A percentile compares a stretch with the other conserved stretches of the same genome.
Evolutionary conservation across 805 yeast genomes (phyloP).

Genomic region (Lipomyces chichibuensis): DNA sequence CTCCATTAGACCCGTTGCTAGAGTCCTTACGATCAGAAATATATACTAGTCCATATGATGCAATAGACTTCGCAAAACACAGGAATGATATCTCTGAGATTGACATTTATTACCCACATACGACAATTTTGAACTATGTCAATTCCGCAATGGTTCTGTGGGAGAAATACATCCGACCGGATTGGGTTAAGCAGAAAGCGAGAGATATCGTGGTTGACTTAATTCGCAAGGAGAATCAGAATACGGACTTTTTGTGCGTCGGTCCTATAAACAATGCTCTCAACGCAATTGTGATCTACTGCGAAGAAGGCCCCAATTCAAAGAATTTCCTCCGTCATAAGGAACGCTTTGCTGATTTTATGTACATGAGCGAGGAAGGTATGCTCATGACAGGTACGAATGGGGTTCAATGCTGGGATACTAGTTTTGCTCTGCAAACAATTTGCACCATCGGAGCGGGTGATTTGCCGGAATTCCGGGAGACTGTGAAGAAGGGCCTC

Average conservation of each 20-base stretch:
- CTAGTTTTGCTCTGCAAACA: conserved; percentile 86
- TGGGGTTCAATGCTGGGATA: conserved; percentile 98
- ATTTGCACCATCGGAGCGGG: conserved; percentile 78
- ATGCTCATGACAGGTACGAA: conserved; percentile 95
- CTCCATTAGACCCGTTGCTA: conserved; percentile 67
- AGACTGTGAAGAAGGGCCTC: conserved; percentile 66
- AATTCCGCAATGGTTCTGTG: conserved; percentile 65
- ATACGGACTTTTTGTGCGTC: conserved; percentile 80
- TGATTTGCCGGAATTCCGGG: conserved; percentile 64
- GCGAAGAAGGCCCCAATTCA: conserved; percentile 73
- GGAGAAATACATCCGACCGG: conserved; percentile 75
- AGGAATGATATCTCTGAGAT: conserved; percentile 88
- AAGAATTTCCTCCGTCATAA: conserved; percentile 58
- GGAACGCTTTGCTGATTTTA: conserved; percentile 68
- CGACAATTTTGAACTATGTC: conserved; percentile 61
- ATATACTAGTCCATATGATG: conserved; percentile 64
- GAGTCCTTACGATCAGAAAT: conserved; percentile 73
- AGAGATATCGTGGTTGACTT: conserved; percentile 61
- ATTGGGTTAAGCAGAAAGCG: conserved; percentile 62
- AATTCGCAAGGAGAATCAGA: conserved; percentile 70
- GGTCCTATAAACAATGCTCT: conserved; percentile 94
- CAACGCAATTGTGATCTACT: conserved; percentile 68
- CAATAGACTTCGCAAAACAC: conserved; percentile 67
- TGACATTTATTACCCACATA: conserved; percentile 93
- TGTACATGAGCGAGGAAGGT: conserved; percentile 88